Percentiles rank a stretch among this genome's conserved stretches.
phyloP scores from a whole-genome alignment of 345 rosid species.

The Citrus maxima region DNA sequence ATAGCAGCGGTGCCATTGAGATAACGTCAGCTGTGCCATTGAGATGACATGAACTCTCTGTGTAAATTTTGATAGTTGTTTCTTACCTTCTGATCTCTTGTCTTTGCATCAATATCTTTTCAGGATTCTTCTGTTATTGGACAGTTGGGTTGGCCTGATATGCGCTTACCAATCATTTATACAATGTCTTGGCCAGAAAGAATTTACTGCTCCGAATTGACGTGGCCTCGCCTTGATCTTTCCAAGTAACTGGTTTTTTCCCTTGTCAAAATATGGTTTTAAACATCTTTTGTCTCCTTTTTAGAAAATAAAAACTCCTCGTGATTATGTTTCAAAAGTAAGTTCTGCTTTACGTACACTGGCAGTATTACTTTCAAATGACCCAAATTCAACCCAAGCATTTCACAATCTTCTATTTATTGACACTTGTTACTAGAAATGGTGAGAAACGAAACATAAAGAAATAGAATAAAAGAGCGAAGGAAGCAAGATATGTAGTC shows the following conservation, averaged over 20 bases:
- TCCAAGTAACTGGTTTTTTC: constrained; percentile 59
- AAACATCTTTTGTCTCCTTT: neutral
- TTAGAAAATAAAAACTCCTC: neutral
- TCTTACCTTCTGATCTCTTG: neutral
- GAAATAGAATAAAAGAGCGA: no score
- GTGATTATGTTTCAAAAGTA: neutral
- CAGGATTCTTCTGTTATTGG: constrained; percentile 97
- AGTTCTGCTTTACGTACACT: neutral
- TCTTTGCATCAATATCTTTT: constrained; percentile 10
- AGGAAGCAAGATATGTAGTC: no score
- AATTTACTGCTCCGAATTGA: constrained; percentile 84
- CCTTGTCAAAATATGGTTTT: constrained; percentile 10
- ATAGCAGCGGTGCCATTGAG: neutral
- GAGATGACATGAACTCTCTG: neutral
- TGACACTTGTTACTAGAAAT: neutral
- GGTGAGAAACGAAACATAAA: no score
- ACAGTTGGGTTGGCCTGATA: constrained; percentile 97
- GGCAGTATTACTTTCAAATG: neutral
- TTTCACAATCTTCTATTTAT: neutral
- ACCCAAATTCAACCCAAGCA: neutral
- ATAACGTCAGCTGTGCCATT: neutral
- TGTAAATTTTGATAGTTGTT: neutral
- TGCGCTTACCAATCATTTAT: constrained; percentile 95
- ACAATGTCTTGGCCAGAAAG: constrained; percentile 99
- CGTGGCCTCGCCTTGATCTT: constrained; percentile 99